A percentile compares a stretch with the other conserved stretches of the same genome.
These are phyloP conservation scores for Euphorbia pulcherrima DNA, from an alignment of 345 rosid species.

Conservation along the genomic window DNA sequence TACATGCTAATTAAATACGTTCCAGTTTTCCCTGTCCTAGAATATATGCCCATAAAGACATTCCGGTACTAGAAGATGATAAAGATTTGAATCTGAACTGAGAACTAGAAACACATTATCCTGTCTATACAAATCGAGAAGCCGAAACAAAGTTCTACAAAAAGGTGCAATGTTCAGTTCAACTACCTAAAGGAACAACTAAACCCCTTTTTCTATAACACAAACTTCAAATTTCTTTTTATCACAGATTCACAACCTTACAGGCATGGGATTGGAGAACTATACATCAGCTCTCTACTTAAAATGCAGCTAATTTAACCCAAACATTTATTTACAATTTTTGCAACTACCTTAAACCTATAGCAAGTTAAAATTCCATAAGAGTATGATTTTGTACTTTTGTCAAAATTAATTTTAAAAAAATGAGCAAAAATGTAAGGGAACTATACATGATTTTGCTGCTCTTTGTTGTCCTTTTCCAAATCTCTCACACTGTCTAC, in stretches of 20 bases:
- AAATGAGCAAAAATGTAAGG: conserved; percentile 12
- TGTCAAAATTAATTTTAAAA: background rate
- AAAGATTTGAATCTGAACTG: background rate
- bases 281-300: conserved; percentile 15
- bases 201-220: background rate
- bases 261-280: conserved; percentile 10
- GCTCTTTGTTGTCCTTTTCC: conserved; percentile 65
- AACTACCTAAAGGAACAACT: background rate
- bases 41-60: background rate
- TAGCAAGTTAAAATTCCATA: conserved; percentile 4
- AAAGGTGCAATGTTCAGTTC: background rate
- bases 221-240: background rate
- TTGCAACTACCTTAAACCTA: conserved; percentile 13
- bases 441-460: conserved; percentile 43
- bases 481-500: conserved; percentile 69
- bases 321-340: conserved; percentile 10
- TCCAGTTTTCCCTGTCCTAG: background rate
- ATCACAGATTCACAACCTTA: background rate
- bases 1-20: background rate
- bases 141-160: background rate
- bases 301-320: conserved; percentile 7
- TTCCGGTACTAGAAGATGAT: background rate
- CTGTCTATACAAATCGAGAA: conserved; percentile 4
- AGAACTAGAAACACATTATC: background rate
- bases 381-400: background rate